Conservation (phyloP, 2,329 filamentous ascomycete genomes). For the Fusarium temperatum region DNA sequence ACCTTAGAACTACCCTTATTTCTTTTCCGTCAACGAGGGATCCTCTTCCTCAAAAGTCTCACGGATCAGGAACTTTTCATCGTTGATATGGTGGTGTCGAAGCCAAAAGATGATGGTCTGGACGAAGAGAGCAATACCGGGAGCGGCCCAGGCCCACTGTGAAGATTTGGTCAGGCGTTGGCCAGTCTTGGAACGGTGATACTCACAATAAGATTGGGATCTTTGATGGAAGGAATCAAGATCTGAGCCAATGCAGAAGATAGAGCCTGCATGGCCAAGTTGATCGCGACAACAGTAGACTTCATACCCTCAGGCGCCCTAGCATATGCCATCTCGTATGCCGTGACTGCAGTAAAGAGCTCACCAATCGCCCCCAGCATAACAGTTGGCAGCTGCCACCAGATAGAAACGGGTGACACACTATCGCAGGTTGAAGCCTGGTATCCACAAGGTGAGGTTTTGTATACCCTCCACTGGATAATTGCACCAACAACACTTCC, state of each 20-base stretch:
- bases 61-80: not conserved
- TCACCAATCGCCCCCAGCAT: slow-evolving; percentile 10
- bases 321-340: slow-evolving; percentile 55
- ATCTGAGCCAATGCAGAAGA: slow-evolving; percentile 55
- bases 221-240: slow-evolving; percentile 51
- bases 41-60: not conserved
- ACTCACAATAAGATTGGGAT: not conserved
- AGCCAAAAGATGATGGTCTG: not conserved
- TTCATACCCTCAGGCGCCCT: slow-evolving; percentile 61
- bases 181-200: accelerated
- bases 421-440: not conserved
- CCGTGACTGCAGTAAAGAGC: slow-evolving; percentile 41
- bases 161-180: not conserved
- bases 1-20: not conserved
- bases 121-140: not conserved
- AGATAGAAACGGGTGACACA: not conserved
- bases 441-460: not conserved
- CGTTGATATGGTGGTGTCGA: not conserved
- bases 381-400: not conserved
- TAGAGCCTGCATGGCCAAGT: slow-evolving; percentile 58
- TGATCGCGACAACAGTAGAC: slow-evolving; percentile 59
- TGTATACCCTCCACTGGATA: not conserved
- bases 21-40: not conserved
- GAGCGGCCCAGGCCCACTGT: not conserved
- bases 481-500: not conserved